A percentile compares a stretch with the other conserved stretches of the same genome.
These are phyloP conservation scores for Boletus sp. DNA, from an alignment of 768 basidiomycete species.

Conservation along the genomic window DNA sequence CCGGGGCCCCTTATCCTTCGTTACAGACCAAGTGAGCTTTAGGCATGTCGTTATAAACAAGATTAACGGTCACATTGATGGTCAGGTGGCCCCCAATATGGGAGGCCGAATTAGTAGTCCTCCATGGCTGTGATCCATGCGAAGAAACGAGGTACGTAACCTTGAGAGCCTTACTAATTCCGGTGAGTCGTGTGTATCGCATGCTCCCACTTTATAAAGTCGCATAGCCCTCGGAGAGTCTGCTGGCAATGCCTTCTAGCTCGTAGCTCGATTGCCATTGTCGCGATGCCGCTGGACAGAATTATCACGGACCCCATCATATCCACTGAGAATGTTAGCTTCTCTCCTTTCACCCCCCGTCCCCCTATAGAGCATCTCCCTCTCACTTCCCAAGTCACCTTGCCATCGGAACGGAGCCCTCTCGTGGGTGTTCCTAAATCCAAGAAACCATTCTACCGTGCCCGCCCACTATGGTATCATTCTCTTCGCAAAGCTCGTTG, in stretches of 20 bases:
- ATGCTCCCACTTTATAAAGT: conserved; percentile 25
- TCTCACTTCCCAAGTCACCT: conserved; percentile 1
- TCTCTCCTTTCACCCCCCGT: conserved; percentile 22
- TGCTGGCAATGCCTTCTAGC: conserved; percentile 8
- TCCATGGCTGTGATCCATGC: conserved; percentile 7
- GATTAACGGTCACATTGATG: not conserved
- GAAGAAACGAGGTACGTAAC: conserved; percentile 21
- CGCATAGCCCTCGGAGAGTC: not conserved
- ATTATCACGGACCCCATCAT: conserved; percentile 34
- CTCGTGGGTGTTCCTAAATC: conserved; percentile 25
- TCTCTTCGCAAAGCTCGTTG: not conserved
- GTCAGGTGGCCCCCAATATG: not conserved
- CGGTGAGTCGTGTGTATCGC: conserved; percentile 16
- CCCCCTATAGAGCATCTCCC: conserved; percentile 21
- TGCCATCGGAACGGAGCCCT: conserved; percentile 33
- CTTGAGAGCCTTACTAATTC: conserved; percentile 4
- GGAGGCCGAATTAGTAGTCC: not conserved
- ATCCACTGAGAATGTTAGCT: conserved; percentile 31
- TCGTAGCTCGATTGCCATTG: conserved; percentile 1
- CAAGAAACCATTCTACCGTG: conserved; percentile 49
- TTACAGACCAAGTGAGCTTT: not conserved
- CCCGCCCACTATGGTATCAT: conserved; percentile 45
- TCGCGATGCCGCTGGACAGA: conserved; percentile 28
- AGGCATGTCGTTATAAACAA: not conserved
- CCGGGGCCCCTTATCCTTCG: not conserved